Evolutionary conservation across 208 protist species (phyloP), one percentile per base, ranked within the genome.

Genomic region (Crithidia fasciculata): DNA sequence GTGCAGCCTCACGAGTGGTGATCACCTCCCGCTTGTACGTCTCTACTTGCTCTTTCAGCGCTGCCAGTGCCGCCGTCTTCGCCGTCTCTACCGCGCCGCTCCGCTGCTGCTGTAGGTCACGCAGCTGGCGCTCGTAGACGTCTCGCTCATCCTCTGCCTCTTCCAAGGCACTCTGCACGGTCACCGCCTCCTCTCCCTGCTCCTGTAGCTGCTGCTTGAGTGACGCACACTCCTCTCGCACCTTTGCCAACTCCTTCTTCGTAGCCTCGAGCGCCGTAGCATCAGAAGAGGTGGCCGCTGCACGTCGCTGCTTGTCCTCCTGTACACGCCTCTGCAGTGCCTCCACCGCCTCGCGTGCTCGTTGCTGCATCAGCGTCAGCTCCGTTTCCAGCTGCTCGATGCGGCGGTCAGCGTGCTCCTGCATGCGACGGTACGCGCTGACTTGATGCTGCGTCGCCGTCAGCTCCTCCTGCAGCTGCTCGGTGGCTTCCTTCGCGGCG

Each of bases 361-460:
- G 59, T 15, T 28, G 39, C 41, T 63, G 59, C 59, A 63, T 63
- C 4, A 41, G 50, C 59, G 4, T 8, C 45, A 76, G 19, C 61
- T 80, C 64, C 12, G 50, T 53, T 47, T 83, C 67, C 28, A 74
- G 74, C 41, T 59, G 49, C 59, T 54, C 45, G n/a, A 64, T 50
- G 53, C 50, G 66, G 37, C n/a, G 55, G 39, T 77, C 28, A 28
- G 74, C 76, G 7, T 70, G 39, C 36, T 58, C 61, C 47, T 75
- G n/a, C 56, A 70, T 66, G 40, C 52, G 66, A 52, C 74, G 69
- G 50, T 71, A 61, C 16, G 61, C 53, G 2, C 13, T 41, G 8
- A 55, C 47, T 45, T 68, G 50, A 12, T 39, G 13, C 45, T 74
- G 61, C 56, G 72, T 60, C 5, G 61, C 59, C 36, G 59, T 43